Evolutionary conservation across 345 rosid genomes (phyloP), one percentile per base, ranked within the genome.

Genomic region (Arabis alpina): DNA sequence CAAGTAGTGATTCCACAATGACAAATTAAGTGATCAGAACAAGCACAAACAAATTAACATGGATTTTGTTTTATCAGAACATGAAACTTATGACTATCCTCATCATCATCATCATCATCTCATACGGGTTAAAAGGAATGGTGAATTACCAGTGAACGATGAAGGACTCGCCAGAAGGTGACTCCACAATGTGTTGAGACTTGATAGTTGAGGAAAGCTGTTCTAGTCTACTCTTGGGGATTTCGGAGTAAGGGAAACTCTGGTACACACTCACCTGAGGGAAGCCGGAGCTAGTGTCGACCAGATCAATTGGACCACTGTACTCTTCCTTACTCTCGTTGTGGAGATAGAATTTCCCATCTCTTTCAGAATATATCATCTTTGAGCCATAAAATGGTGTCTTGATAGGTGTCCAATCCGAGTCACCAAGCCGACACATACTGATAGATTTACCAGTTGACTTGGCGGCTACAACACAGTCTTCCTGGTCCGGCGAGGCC

Each of bases 401-500:
- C 6, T 24, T 0, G 52, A 53, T 0, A 4, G 0, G 52, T 53
- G 52, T 66, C 62, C 53, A 66, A 10, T 30, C 62, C 11, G 62
- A 54, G 54, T 67, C 71, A 54, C 62, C 62, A 14, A 42, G 61
- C 19, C 71, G 51, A 28, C 71, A 66, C 71, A 66, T 4, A 3
- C 28, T 25, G 49, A 65, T 0, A 10, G 14, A 25, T 8, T 11
- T 0, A 51, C 15, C 0, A 24, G 0, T 2, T 2, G 59, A 12
- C 30, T 1, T 1, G 49, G 13, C 70, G 4, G 70, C 70, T 9
- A 65, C 58, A 2, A 65, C 59, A 51, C 49, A 65, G 4, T 39
- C 59, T 65, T 65, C 39, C 39, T 65, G 70, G 27, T 52, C 1
- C 25, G 70, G 70, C 1, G 70, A 51, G 39, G 70, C 70, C 14